Evolutionary conservation across 768 basidiomycete species (phyloP), one percentile per base, ranked within the genome.

Genomic region (Psilocybe subaeruginosa): DNA sequence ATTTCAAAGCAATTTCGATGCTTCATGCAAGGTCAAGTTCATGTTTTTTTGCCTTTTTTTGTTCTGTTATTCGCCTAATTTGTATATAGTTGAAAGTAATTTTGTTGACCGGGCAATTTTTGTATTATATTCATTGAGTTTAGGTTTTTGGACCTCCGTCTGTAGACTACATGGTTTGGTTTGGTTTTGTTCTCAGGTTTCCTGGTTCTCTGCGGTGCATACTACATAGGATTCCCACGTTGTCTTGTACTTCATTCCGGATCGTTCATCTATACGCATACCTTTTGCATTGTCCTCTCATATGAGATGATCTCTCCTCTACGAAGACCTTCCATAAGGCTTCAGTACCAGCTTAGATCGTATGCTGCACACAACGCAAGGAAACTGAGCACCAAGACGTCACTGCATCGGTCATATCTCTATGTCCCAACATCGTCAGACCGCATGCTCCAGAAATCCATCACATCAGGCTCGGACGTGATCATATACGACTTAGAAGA

Each of bases 401-500:
- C 58, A 19, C 17, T 63, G 39, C 62, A 43, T 17, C 81, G 88
- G 49, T 89, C 88, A 23, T 89, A 88, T 68, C 84, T 90, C 61
- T 90, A 90, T 73, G 95, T 97, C 3, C 95, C 95, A 2, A 82
- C 88, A 4, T 90, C 93, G 1, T 90, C 88, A 11, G 85, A 90
- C 37, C 82, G 85, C 45, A 93, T 94, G 90, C 85, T 97, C 35
- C 78, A 87, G 65, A 96, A 95, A 70, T 91, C 91, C 0, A 78
- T 91, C 48, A 72, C 68, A 8, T 78, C 80, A 12, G 70, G 75
- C 2, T 87, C 93, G 1, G 95, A 97, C 62, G 81, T 89, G 46
- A 78, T 95, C 37, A 89, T 94, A 27, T 95, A 94, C 68, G 95
- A 97, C 77, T 79, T 97, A 11, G 95, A 96, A 72, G 95, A 97